Base-by-base conservation (phyloP, 73 alveolate genomes). In the Breviolum minutum region DNA sequence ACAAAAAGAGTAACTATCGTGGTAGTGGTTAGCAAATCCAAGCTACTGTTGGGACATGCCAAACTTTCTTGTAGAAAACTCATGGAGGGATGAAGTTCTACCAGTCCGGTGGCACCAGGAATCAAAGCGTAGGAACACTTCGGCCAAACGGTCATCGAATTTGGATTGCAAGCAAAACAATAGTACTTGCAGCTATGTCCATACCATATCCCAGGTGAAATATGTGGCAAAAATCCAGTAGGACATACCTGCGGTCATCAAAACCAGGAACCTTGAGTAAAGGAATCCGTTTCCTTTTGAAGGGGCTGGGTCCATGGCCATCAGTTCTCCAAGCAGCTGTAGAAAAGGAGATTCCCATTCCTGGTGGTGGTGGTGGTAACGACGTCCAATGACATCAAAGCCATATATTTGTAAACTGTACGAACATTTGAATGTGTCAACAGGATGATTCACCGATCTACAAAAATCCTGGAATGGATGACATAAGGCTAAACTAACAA, bases 301-400 rank as follows among this genome's bases (percentile, higher is more conserved):
- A 79, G 29, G 87, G 87, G 62, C 30, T 13, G 26, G 87, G 87
- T 13, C 87, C 87, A 29, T 62, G 87, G n/a, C 87, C 87, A 62
- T 10, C 24, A 22, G 27, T 27, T 26, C 63, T 11, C 87, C 87
- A 79, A 6, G 62, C 87, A 16, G 87, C 87, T n/a, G 87, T 29
- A 12, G 8, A 29, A 63, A 13, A n/a, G 87, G 87, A 27, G 27
- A 29, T 79, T 79, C 87, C 87, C 87, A 79, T 8, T 79, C 87
- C 87, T 79, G 87, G 54, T 40, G 54, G n/a, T 40, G 54, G 54
- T 40, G 54, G 54, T 40, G 54, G 54, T 40, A 40, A 40, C 3
- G 5, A 40, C 54, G 54, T 40, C 54, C 54, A 40, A 40, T 40
- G 5, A 40, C 77, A 4, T 6, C 1, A 68, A 68, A 68, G n/a